Evolutionary conservation across 371 early-diverging fungal genomes (phyloP), one percentile per base, ranked within the genome.

Genomic region (Apophysomyces elegans): DNA sequence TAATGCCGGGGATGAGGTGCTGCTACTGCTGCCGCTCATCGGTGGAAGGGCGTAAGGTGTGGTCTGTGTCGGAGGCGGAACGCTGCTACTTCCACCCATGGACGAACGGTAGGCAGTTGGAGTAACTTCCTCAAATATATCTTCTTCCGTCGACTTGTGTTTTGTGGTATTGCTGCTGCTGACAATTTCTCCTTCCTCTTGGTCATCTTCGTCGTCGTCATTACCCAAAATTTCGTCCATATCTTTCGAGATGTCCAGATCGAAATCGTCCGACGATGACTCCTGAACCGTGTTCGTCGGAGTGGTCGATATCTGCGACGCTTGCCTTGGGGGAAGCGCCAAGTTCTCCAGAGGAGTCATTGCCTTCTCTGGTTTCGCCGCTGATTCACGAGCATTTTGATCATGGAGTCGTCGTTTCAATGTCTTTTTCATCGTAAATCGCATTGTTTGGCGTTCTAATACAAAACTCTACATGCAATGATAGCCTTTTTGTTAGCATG

Each of bases 61-160:
- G 5, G 54, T 50, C 9, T 50, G 54, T 21, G 54, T 50, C 11
- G 54, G 54, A 0, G 54, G 54, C 5, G 54, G 54, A 5, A 50
- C 54, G 32, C 54, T 50, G 11, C 21, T 50, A 26, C 54, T 50
- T 16, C 54, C 54, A 21, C 54, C 21, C 4, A 18, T 50, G 21
- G 21, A 16, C 21, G 54, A 26, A 50, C 8, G 21, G 21, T 50
- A 21, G 9, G 21, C 21, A 21, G 54, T 4, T 21, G 21, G 54
- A 9, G 54, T 50, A 9, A 50, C 54, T 50, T 50, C 54, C 21
- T 50, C 54, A 50, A 50, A 50, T 50, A 50, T 50, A 21, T 50
- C 54, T 21, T 50, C 54, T 21, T 50, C 54, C 21, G 11, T 8
- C 4, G 54, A 50, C 21, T 50, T 50, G 21, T 26, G 54, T 50